Percentiles rank a stretch among this genome's conserved stretches.
Conservation (phyloP, 179 eudicot species). For the Heliamphora pulchella region DNA sequence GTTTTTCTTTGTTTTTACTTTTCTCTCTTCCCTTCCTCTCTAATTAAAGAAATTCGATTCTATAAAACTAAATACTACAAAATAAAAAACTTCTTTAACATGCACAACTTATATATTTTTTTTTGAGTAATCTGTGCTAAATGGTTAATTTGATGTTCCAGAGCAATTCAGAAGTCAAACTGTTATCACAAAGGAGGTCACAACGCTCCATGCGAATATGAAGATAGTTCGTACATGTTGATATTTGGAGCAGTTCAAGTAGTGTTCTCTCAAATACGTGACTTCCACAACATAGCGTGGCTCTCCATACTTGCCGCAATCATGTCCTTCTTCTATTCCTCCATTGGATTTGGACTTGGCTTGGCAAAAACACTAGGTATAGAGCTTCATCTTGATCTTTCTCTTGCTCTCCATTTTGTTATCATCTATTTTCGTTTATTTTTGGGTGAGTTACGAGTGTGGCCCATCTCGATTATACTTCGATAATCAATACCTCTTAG, state of each 20-base stretch:
- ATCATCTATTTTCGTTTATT: too few relatives aligned
- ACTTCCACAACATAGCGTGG: conserved; percentile 5
- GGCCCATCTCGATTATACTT: too few relatives aligned
- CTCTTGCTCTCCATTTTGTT: too few relatives aligned
- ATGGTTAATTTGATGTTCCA: not conserved
- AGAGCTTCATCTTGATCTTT: too few relatives aligned
- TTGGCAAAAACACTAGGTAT: conserved; percentile 13
- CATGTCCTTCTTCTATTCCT: conserved; percentile 12
- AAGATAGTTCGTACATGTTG: conserved; percentile 10
- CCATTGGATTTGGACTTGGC: conserved; percentile 13
- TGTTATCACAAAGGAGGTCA: conserved; percentile 22
- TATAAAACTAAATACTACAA: too few relatives aligned
- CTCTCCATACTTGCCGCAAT: conserved; percentile 14
- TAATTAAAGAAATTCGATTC: not conserved
- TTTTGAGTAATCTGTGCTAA: too few relatives aligned
- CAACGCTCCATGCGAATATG: conserved; percentile 15
- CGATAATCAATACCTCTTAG: too few relatives aligned
- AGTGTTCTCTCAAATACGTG: conserved; percentile 15
- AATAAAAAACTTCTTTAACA: too few relatives aligned
- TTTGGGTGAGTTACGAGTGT: too few relatives aligned
- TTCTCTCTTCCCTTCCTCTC: not conserved
- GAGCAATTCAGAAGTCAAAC: conserved; percentile 21
- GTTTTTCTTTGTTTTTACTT: not conserved
- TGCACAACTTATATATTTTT: too few relatives aligned
- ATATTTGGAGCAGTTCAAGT: conserved; percentile 13